Percentiles rank a stretch among this genome's conserved stretches.
Conservation (phyloP, 169 alveolate genomes). For the Pseudocohnilembus persalinus region DNA sequence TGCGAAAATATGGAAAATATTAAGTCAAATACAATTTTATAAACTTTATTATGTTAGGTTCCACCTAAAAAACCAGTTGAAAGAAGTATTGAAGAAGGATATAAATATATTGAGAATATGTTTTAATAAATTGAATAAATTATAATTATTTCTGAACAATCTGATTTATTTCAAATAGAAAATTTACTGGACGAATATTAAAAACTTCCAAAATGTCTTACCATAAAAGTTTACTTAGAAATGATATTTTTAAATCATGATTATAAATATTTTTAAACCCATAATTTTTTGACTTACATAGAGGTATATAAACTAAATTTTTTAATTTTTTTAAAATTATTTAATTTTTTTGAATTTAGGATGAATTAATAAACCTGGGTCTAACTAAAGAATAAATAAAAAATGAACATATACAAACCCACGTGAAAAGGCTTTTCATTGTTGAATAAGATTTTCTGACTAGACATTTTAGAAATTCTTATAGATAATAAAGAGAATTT, state of each 20-base stretch:
- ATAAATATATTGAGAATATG: not conserved
- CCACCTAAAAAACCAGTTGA: slow-evolving; percentile 6
- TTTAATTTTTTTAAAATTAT: not conserved
- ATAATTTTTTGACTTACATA: not conserved
- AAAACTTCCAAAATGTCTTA: not conserved
- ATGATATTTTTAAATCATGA: slow-evolving; percentile 5
- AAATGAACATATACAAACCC: not conserved
- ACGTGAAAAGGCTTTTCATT: not conserved
- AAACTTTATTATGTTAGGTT: slow-evolving; percentile 7
- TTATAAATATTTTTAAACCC: not conserved
- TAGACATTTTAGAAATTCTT: slow-evolving; percentile 7
- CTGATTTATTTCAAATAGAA: not conserved
- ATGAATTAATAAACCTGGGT: slow-evolving; percentile 8
- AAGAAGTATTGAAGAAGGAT: slow-evolving; percentile 10
- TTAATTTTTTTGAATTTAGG: slow-evolving; percentile 1
- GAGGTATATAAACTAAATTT: not conserved
- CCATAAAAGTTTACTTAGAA: slow-evolving; percentile 13
- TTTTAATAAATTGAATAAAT: slow-evolving; percentile 1
- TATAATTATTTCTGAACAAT: not conserved
- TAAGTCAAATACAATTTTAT: not conserved
- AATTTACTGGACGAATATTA: slow-evolving; percentile 1
- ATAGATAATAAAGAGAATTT: slow-evolving; percentile 22
- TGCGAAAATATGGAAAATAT: not conserved
- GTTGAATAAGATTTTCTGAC: slow-evolving; percentile 4
- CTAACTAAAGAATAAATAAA: not conserved